Evolutionary conservation across 345 rosid species (phyloP).

Genomic region (Acer saccharum): DNA sequence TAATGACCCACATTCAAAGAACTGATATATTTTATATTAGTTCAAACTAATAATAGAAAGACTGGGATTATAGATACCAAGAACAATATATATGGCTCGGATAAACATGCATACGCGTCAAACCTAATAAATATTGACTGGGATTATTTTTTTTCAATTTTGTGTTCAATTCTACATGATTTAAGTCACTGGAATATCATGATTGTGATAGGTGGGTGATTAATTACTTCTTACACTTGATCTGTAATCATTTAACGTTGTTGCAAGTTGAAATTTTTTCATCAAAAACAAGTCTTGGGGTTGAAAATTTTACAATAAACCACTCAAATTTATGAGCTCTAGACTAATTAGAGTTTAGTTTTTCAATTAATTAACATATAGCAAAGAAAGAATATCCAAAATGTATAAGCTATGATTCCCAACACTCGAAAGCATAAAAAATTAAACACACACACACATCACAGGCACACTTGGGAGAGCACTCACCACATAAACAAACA

Average conservation of each 20-base stretch:
- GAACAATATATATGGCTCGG: no score
- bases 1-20: no score
- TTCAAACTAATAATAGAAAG: no score
- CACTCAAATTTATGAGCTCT: neutral
- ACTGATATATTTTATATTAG: no score
- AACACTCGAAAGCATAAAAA: neutral
- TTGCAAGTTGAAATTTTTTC: neutral
- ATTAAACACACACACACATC: neutral
- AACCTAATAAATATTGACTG: no score
- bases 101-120: no score
- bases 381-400: neutral
- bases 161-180: neutral
- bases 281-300: neutral
- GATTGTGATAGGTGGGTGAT: slow-evolving; percentile 1
- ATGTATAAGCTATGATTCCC: neutral
- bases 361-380: neutral
- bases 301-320: neutral
- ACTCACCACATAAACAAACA: slow-evolving; percentile 12
- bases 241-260: neutral
- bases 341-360: neutral
- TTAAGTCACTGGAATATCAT: neutral
- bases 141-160: neutral
- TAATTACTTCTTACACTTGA: neutral
- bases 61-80: no score
- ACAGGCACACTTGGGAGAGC: neutral